Evolutionary conservation across 2,329 filamentous ascomycete species (phyloP).

Genomic region (Pseudophaeomoniella oleicola): DNA sequence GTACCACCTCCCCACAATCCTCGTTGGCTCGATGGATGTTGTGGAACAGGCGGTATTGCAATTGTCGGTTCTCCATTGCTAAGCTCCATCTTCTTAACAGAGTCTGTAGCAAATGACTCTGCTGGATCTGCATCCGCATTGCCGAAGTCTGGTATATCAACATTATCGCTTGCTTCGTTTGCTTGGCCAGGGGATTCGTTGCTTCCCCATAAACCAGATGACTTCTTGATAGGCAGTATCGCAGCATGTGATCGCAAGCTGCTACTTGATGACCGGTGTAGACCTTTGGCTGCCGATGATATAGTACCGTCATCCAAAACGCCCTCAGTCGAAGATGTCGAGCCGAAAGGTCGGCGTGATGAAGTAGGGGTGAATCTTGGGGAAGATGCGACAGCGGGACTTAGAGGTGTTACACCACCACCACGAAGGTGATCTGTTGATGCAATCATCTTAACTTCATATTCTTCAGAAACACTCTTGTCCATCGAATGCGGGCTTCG

Average conservation of each 20-base stretch:
- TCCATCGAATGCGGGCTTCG: conserved; percentile 12
- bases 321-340: conserved; percentile 9
- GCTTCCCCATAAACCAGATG: conserved; percentile 1
- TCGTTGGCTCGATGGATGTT: not conserved
- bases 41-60: not conserved
- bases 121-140: not conserved
- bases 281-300: conserved; percentile 1
- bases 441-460: conserved; percentile 44
- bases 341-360: conserved; percentile 8
- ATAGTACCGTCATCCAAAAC: conserved; percentile 8
- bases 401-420: conserved; percentile 21
- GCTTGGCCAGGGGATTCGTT: not conserved
- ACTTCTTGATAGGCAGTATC: not conserved
- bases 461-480: conserved; percentile 32
- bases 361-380: conserved; percentile 10
- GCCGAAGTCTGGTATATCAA: not conserved
- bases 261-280: not conserved
- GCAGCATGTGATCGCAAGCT: not conserved
- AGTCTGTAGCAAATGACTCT: not conserved
- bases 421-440: conserved; percentile 47
- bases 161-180: not conserved
- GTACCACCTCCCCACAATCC: conserved; percentile 1
- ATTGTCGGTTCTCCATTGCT: not conserved
- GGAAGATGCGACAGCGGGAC: not conserved
- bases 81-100: not conserved